phyloP scores from a whole-genome alignment of 495 filamentous ascomycete species.

The Aspergillus cavernicola region DNA sequence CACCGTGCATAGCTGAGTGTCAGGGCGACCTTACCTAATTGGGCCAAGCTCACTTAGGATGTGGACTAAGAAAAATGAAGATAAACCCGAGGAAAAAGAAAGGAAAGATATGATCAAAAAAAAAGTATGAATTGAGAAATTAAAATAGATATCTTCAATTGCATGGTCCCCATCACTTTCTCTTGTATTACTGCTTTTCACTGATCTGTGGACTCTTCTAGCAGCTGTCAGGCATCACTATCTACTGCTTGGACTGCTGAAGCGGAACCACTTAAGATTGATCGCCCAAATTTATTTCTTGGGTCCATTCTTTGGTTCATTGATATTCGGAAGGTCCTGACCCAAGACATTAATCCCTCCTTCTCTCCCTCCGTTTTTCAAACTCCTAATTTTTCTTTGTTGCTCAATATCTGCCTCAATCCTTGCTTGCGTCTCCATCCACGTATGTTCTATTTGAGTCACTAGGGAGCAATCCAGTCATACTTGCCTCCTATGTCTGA shows the following conservation, averaged over 20 bases:
- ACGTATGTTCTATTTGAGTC: not conserved
- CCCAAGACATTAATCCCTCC: not conserved
- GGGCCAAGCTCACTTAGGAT: not conserved
- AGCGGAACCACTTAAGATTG: not conserved
- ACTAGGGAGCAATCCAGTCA: not conserved
- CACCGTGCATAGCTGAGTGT: not conserved
- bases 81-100: not conserved
- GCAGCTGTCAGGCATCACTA: not conserved
- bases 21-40: not conserved
- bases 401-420: not conserved
- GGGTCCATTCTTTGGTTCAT: conserved; percentile 16
- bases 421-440: not conserved
- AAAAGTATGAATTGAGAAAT: not conserved
- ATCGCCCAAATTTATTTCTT: conserved; percentile 4
- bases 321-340: conserved; percentile 10
- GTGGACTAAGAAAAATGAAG: not conserved
- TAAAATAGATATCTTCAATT: no score
- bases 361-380: not conserved
- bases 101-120: not conserved
- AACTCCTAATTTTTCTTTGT: conserved; percentile 5
- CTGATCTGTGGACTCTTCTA: not conserved
- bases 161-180: no score
- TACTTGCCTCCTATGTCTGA: conserved; percentile 61
- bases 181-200: no score
- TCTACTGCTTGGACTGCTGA: no score